Conservation (phyloP, 768 basidiomycete genomes). For the Pleurotus giganteus region DNA sequence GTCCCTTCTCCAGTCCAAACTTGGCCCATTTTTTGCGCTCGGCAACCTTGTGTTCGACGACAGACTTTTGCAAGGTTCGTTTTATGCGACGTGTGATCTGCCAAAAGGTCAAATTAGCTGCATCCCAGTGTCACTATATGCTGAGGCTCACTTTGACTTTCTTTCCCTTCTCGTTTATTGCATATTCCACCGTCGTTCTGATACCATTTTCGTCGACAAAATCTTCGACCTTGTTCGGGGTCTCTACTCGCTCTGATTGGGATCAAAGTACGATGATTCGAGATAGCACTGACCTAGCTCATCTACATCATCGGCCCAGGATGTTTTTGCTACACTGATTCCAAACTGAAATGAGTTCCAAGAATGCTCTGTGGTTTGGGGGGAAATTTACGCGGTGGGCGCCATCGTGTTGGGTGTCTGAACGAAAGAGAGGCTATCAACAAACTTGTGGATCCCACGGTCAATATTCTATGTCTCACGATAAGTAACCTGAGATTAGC, state of each 20-base stretch:
- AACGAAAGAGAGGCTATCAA: too few relatives aligned
- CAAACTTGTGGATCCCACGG: too few relatives aligned
- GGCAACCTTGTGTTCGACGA: constrained; percentile 93
- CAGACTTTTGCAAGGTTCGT: constrained; percentile 82
- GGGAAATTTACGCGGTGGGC: constrained; percentile 7
- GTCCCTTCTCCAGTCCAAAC: constrained; percentile 90
- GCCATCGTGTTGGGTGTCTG: too few relatives aligned
- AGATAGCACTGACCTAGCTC: constrained; percentile 51
- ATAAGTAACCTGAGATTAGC: too few relatives aligned
- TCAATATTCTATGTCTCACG: too few relatives aligned
- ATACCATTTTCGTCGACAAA: constrained; percentile 85
- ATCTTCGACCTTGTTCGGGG: constrained; percentile 57
- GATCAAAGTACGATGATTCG: not conserved
- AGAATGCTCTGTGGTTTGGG: not conserved
- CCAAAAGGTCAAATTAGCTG: not conserved
- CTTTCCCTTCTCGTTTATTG: constrained; percentile 88
- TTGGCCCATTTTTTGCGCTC: constrained; percentile 93
- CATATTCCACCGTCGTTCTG: constrained; percentile 79
- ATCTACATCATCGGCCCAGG: constrained; percentile 88
- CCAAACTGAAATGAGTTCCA: constrained; percentile 1
- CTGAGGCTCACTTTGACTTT: constrained; percentile 75
- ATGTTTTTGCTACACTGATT: constrained; percentile 54
- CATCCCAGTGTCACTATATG: constrained; percentile 2
- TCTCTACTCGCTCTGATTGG: constrained; percentile 28
- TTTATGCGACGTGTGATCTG: constrained; percentile 89